Percentiles rank a stretch among this genome's conserved stretches.
Conservation (phyloP, 2,329 filamentous ascomycete genomes). For the Leptographium radiaticola region DNA sequence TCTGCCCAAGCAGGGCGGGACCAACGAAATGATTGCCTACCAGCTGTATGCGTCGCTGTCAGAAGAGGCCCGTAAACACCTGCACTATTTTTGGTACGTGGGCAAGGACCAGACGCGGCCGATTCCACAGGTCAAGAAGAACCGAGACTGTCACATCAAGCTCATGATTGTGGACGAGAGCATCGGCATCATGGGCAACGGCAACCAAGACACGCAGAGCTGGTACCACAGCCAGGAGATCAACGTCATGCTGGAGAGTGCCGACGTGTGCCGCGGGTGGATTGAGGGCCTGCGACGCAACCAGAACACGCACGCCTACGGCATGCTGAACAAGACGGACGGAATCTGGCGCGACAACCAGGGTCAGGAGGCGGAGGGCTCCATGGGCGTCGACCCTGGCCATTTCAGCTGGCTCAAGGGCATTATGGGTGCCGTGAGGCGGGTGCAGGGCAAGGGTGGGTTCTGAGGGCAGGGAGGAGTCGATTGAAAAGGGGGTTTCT, state of each 20-base stretch:
- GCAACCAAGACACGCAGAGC: constrained; percentile 69
- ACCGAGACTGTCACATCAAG: constrained; percentile 63
- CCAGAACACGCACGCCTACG: constrained; percentile 51
- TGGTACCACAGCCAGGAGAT: constrained; percentile 71
- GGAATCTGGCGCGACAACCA: constrained; percentile 48
- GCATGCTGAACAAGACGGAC: constrained; percentile 36
- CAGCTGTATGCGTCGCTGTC: constrained; percentile 43
- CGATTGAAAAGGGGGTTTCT: background rate
- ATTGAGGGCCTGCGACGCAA: constrained; percentile 37
- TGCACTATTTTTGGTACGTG: constrained; percentile 59
- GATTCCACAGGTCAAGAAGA: constrained; percentile 51
- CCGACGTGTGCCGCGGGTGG: constrained; percentile 48
- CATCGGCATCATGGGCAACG: constrained; percentile 60
- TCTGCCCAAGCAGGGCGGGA: constrained; percentile 61
- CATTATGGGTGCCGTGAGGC: constrained; percentile 40
- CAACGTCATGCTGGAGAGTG: constrained; percentile 61
- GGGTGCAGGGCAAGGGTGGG: constrained; percentile 41
- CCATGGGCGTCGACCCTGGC: constrained; percentile 39
- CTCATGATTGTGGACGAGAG: constrained; percentile 58
- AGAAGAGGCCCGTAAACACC: constrained; percentile 27
- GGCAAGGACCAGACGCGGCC: constrained; percentile 59
- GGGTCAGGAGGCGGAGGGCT: constrained; percentile 33
- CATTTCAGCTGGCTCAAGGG: constrained; percentile 46
- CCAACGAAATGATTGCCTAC: constrained; percentile 58
- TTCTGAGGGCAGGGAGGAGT: constrained; percentile 23